phyloP scores from a whole-genome alignment of 768 basidiomycete species.

The Leccinum truebloodii region DNA sequence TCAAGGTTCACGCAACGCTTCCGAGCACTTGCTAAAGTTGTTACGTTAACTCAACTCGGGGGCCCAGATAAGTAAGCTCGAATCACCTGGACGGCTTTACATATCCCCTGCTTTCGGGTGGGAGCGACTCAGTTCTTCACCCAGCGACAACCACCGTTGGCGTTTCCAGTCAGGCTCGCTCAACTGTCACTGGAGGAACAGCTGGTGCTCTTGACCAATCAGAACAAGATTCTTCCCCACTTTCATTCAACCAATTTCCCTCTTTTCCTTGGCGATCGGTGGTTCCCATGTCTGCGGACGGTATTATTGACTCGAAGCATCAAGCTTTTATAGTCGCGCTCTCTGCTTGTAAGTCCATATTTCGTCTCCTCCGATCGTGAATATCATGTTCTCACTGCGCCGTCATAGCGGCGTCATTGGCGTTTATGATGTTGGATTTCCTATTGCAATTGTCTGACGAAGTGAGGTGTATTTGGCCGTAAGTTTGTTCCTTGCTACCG shows the following conservation, averaged over 20 bases:
- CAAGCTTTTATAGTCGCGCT: not conserved
- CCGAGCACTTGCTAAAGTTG: not conserved
- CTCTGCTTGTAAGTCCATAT: slow-evolving; percentile 1
- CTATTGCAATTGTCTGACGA: slow-evolving; percentile 13
- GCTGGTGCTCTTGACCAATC: not conserved
- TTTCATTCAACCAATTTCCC: not conserved
- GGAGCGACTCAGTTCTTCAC: not conserved
- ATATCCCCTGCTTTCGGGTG: not conserved
- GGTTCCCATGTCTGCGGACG: not conserved
- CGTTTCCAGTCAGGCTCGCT: not conserved
- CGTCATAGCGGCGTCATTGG: not conserved
- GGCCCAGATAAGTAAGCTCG: not conserved
- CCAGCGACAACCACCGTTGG: not conserved
- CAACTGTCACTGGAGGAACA: not conserved
- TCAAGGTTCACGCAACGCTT: not conserved
- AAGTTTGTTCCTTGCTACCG: not conserved
- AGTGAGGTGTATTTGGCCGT: slow-evolving; percentile 22
- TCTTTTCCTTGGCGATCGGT: not conserved
- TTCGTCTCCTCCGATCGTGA: not conserved
- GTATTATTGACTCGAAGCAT: not conserved
- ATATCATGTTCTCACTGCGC: not conserved
- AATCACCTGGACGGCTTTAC: not conserved
- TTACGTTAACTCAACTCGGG: not conserved
- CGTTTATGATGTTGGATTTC: slow-evolving; percentile 18
- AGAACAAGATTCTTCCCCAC: not conserved